These are phyloP conservation scores for Magnaporthiopsis incrustans DNA, from an alignment of 2,329 filamentous ascomycete species.

Conservation along the genomic window DNA sequence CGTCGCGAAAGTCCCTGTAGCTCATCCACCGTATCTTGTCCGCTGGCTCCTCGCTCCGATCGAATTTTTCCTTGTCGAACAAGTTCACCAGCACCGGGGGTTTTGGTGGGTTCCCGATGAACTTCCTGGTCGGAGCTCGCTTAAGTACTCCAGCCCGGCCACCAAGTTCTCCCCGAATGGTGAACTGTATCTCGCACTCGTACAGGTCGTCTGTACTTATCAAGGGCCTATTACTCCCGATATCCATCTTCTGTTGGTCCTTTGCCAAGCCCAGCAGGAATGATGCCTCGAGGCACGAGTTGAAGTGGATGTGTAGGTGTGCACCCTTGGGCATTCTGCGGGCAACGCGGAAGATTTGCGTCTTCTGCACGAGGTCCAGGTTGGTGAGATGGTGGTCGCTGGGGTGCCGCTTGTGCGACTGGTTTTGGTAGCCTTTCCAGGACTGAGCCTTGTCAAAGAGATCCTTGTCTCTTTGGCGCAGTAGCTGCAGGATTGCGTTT, in stretches of 20 bases:
- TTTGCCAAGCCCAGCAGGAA: constrained; percentile 49
- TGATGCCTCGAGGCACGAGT: constrained; percentile 57
- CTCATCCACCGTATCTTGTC: constrained; percentile 29
- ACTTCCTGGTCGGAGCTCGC: too few species aligned
- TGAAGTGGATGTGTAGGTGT: constrained; percentile 71
- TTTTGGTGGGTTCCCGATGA: background rate
- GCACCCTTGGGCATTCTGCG: constrained; percentile 60
- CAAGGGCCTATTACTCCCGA: constrained; percentile 52
- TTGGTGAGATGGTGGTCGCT: constrained; percentile 54
- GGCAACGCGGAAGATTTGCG: constrained; percentile 49
- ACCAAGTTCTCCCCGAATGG: constrained; percentile 32
- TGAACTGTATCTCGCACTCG: constrained; percentile 57
- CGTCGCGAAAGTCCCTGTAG: constrained; percentile 31
- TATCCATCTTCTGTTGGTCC: constrained; percentile 58
- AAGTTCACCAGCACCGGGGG: background rate
- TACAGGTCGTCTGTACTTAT: constrained; percentile 30
- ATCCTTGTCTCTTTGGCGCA: constrained; percentile 28
- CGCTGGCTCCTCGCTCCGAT: constrained; percentile 9
- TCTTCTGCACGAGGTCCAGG: constrained; percentile 43
- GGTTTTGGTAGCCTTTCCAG: constrained; percentile 31
- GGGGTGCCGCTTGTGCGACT: constrained; percentile 35
- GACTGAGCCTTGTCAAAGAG: constrained; percentile 26
- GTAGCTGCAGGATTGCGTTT: constrained; percentile 29
- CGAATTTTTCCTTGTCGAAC: background rate
- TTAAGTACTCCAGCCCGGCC: constrained; percentile 10